Evolutionary conservation across 1,284 basidiomycete species (phyloP), one percentile per base, ranked within the genome.

Genomic region (Kwoniella shivajii): DNA sequence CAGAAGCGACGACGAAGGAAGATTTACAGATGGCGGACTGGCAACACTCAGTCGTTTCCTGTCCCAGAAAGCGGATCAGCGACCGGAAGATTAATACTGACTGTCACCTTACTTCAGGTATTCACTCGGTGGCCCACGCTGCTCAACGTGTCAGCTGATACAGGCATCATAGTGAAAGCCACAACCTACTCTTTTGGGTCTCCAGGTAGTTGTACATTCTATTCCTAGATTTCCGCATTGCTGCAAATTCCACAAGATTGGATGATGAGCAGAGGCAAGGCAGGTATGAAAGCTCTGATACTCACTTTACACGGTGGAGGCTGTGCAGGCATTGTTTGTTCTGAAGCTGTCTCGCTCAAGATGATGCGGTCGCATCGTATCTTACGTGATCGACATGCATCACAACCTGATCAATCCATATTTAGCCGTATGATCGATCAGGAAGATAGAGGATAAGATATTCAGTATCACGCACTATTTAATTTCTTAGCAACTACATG

Each of bases 111-210:
- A 52, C 50, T 52, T 52, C 5, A 52, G 39, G 22, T 52, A 52
- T 31, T 44, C 41, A 22, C 50, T 44, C 6, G 53, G 44, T n/a
- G 53, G 53, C 18, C 53, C 53, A n/a, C 53, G 53, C 53, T 54
- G 37, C 6, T 7, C 18, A 9, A 34, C 11, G 14, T 34, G n/a
- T 24, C 22, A 49, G 31, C 34, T 20, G 14, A 18, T 38, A 38
- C 37, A 38, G n/a, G 9, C n/a, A n/a, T 11, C n/a, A 18, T 38
- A 11, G 6, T 18, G 10, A 6, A n/a, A 10, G 6, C 37, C 9
- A 14, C 16, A 1, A 37, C 53, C 39, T 37, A 54, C 53, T 20
- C 53, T 44, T 22, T 54, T 54, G 18, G 43, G 53, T 36, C 44
- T 39, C 34, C 44, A 54, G 5, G 30, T 36, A 9, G 53, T 54